Evolutionary conservation across 1,139 yeast genomes (phyloP).

Genomic region (Saccharomyces hybrid): DNA sequence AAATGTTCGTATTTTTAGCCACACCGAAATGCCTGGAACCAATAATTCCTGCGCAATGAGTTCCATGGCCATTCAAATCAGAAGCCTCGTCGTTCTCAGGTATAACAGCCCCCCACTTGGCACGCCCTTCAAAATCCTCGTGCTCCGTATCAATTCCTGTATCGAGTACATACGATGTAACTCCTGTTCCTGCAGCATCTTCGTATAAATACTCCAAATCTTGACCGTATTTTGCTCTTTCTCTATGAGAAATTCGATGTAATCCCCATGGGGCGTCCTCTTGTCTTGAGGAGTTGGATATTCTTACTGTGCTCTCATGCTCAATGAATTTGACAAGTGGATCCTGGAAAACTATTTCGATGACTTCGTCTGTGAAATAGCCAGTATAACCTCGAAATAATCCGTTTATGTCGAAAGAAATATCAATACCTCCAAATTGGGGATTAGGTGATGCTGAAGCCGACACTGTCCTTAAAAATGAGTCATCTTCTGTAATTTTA

Average conservation of each 20-base stretch:
- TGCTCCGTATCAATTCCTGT: slow-evolving; percentile 84
- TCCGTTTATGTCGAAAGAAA: slow-evolving; percentile 47
- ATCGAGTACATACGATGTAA: slow-evolving; percentile 82
- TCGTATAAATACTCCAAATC: slow-evolving; percentile 76
- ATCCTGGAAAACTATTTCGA: slow-evolving; percentile 61
- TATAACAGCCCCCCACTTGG: too few species aligned
- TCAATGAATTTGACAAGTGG: slow-evolving; percentile 76
- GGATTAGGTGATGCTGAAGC: background rate
- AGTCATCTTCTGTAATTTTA: slow-evolving; percentile 17
- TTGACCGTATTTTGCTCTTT: slow-evolving; percentile 66
- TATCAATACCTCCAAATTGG: slow-evolving; percentile 43
- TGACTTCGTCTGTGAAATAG: slow-evolving; percentile 60
- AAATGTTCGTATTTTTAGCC: too few species aligned
- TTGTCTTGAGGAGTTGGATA: slow-evolving; percentile 58
- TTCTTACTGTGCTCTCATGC: slow-evolving; percentile 67
- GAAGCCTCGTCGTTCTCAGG: too few species aligned
- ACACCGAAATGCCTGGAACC: too few species aligned
- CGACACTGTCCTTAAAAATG: slow-evolving; percentile 10
- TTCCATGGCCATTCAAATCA: too few species aligned
- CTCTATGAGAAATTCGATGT: slow-evolving; percentile 89
- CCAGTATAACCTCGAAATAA: slow-evolving; percentile 64
- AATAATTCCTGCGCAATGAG: too few species aligned
- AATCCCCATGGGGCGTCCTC: slow-evolving; percentile 95
- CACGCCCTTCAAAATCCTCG: slow-evolving; percentile 78
- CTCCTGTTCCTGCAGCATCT: slow-evolving; percentile 83